Evolutionary conservation across 163 green algal genomes (phyloP).

Genomic region (Picocystis sp.): DNA sequence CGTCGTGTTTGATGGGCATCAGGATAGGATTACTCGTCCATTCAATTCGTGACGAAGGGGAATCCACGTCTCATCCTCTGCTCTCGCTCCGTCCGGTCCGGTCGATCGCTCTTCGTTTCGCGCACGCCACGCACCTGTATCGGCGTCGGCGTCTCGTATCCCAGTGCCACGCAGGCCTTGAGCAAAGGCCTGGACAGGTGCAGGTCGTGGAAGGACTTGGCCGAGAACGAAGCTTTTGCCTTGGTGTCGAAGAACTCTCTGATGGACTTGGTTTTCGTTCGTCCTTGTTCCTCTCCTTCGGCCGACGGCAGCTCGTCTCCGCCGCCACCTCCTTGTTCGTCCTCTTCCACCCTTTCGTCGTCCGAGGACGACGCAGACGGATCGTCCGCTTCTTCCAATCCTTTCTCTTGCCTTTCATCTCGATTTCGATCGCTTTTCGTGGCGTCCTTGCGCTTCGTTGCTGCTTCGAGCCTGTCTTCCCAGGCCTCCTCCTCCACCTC

Average conservation of each 20-base stretch:
- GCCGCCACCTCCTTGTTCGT: background rate
- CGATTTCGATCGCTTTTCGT: slow-evolving; percentile 12
- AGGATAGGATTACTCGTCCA: too few species aligned
- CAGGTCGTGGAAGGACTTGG: slow-evolving; percentile 66
- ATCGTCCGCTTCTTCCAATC: slow-evolving; percentile 18
- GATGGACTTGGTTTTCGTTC: background rate
- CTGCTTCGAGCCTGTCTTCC: slow-evolving; percentile 4
- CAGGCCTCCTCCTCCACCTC: slow-evolving; percentile 10
- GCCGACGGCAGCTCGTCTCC: background rate
- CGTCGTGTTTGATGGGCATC: background rate
- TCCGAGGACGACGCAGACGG: slow-evolving; percentile 11
- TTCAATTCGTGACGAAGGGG: too few species aligned
- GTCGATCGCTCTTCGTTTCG: too few species aligned
- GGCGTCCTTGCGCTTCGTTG: background rate
- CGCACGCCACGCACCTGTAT: slow-evolving; percentile 57
- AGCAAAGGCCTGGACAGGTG: slow-evolving; percentile 54
- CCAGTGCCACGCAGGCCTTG: slow-evolving; percentile 62
- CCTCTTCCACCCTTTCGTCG: slow-evolving; percentile 5
- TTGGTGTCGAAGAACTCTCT: slow-evolving; percentile 50
- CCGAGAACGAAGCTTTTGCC: slow-evolving; percentile 51
- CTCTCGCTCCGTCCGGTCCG: too few species aligned
- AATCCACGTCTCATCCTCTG: too few species aligned
- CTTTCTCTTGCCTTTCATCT: slow-evolving; percentile 8
- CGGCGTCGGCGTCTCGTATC: slow-evolving; percentile 78
- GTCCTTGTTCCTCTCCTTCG: background rate